Conservation (phyloP, 805 yeast species). For the Middelhovenomyces tepae region DNA sequence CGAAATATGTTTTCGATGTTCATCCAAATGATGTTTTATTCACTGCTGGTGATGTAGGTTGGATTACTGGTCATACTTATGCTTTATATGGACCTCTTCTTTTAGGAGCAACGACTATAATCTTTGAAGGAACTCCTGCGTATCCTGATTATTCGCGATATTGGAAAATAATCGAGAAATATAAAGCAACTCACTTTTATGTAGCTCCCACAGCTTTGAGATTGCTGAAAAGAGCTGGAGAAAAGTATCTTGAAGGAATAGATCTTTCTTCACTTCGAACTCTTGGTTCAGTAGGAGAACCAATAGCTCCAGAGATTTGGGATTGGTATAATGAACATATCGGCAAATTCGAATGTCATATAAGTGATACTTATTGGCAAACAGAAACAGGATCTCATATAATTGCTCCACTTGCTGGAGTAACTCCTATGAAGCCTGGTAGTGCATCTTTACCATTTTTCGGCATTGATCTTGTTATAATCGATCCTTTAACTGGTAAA, state of each 20-base stretch:
- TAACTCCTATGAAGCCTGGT: slow-evolving; percentile 78
- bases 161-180: slow-evolving; percentile 77
- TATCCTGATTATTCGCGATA: slow-evolving; percentile 73
- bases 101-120: slow-evolving; percentile 69
- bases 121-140: slow-evolving; percentile 83
- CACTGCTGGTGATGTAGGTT: slow-evolving; percentile 87
- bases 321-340: slow-evolving; percentile 86
- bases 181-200: slow-evolving; percentile 81
- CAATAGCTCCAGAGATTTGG: slow-evolving; percentile 91
- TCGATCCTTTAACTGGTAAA: slow-evolving; percentile 67
- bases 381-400: slow-evolving; percentile 80
- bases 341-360: slow-evolving; percentile 72
- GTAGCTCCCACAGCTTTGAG: slow-evolving; percentile 93
- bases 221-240: slow-evolving; percentile 75
- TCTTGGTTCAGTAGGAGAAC: slow-evolving; percentile 91
- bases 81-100: slow-evolving; percentile 74
- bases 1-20: slow-evolving; percentile 68
- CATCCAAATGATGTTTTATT: slow-evolving; percentile 66
- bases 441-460: slow-evolving; percentile 79
- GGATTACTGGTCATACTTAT: slow-evolving; percentile 87
- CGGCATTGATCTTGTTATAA: slow-evolving; percentile 64
- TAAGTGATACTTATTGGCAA: slow-evolving; percentile 84
- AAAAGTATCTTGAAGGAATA: slow-evolving; percentile 65
- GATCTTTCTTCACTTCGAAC: slow-evolving; percentile 72
- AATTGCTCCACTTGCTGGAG: slow-evolving; percentile 65